Base-by-base conservation (phyloP, 306 rosid genomes). In the Cajanus cajan region DNA sequence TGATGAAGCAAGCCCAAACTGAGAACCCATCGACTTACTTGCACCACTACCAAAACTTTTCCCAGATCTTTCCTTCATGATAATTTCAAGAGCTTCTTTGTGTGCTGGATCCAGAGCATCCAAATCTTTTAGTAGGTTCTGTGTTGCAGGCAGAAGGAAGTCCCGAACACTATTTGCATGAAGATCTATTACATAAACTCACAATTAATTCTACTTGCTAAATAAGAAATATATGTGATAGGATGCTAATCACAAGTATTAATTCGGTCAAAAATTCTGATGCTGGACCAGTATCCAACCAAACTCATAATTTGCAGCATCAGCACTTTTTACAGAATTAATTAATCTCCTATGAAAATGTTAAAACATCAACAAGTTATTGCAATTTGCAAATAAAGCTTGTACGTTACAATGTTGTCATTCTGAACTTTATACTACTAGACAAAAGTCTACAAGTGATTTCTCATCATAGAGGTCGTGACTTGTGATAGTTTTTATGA, bases 21-120 rank as follows among this genome's bases (percentile, higher is more conserved):
- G 92, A 33, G 95, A 87, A 73, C 90, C 86, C 91, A 81, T 85
- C 73, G 80, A 90, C 89, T 90, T 94, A 77, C 86, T 83, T 78
- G 82, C 82, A 28, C 87, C 79, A 18, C 89, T 93, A 18, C 89
- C 95, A 40, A 87, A 82, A 64, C 93, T 85, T 77, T 90, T 83
- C 31, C 98, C 96, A 33, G 94, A 87, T 85, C 94, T 87, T 73
- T 95, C 98, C 88, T 87, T 90, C 98, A 90, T 79, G 57, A 95
- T 86, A 28, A 92, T 95, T 84, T 92, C 98, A 70, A 95, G 91
- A 44, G 98, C 98, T 86, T 95, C 98, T 87, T 90, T 95, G 85
- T 92, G 98, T 7, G 93, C 98, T 48, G 98, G 98, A 87, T 95
- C 98, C 62, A 95, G 82, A 11, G 98, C 93, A 66, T 91, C 97